These are phyloP conservation scores for Phytophthora multivora DNA, from an alignment of 352 stramenopile genomes.

Conservation along the genomic window DNA sequence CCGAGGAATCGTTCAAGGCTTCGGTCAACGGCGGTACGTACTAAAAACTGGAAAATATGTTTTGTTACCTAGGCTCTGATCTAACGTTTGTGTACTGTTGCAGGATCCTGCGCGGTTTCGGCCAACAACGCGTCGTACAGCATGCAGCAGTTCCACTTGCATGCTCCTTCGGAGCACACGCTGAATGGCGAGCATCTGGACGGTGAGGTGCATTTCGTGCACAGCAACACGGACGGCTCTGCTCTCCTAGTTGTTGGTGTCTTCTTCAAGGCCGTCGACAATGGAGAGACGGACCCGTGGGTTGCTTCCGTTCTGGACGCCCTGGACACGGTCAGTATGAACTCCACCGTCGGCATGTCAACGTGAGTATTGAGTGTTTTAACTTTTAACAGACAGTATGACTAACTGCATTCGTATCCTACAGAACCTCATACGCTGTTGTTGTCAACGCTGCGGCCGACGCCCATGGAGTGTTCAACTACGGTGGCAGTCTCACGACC, in stretches of 20 bases:
- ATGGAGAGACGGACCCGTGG: slow-evolving; percentile 28
- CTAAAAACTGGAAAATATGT: neutral
- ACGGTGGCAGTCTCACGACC: slow-evolving; percentile 38
- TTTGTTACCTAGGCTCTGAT: neutral
- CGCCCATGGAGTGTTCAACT: slow-evolving; percentile 36
- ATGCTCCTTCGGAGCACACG: slow-evolving; percentile 52
- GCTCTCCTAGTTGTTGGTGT: slow-evolving; percentile 46
- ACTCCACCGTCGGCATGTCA: slow-evolving; percentile 23
- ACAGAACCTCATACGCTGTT: slow-evolving; percentile 43
- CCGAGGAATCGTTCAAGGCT: slow-evolving; percentile 27
- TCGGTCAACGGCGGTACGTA: slow-evolving; percentile 22
- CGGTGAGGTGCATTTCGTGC: slow-evolving; percentile 54
- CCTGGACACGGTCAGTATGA: slow-evolving; percentile 29
- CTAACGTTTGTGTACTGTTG: slow-evolving; percentile 5
- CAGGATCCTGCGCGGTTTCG: slow-evolving; percentile 26
- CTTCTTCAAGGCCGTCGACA: slow-evolving; percentile 23
- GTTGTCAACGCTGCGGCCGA: slow-evolving; percentile 46
- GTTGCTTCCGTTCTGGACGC: slow-evolving; percentile 30
- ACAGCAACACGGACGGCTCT: slow-evolving; percentile 29
- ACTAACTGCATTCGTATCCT: neutral
- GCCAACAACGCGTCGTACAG: slow-evolving; percentile 28
- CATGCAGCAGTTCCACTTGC: slow-evolving; percentile 46
- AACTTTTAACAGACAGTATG: neutral
- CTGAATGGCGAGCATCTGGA: slow-evolving; percentile 40
- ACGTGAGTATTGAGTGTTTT: slow-evolving; percentile 10